Evolutionary conservation across 345 rosid species (phyloP), one percentile per base, ranked within the genome.

Genomic region (Syzygium aqueum): DNA sequence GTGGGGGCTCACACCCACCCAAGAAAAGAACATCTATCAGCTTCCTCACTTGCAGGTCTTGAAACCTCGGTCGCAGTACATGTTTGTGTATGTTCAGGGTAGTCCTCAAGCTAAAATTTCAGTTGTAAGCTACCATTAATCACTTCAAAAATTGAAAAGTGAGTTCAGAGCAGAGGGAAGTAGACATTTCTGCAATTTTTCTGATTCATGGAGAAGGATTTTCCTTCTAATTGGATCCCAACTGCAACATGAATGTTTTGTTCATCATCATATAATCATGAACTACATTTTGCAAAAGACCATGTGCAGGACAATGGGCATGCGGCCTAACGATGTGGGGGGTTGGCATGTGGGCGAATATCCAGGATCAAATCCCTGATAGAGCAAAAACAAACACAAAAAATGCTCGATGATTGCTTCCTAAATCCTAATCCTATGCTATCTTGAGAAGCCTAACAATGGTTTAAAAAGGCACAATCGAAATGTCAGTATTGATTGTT

Each of bases 101-200:
- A 96, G 98, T 11, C 98, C 99, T 10, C 98, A 95, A 84, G 98
- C 96, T 8, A 93, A 92, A 89, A 90, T 97, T 78, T 88, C 95
- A 8, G 89, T 96, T 28, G 86, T 88, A 22, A 91, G 96, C 91
- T 96, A 94, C 94, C 85, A 92, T n/a, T 95, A 88, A 91, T 11
- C 17, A n/a, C 37, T 61, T 53, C 4, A 84, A 63, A 85, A 19
- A 9, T 53, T 46, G 51, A 61, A 84, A 63, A n/a, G 46, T 65
- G 82, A 52, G 61, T 51, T 40, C 40, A 28, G 85, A 84, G 46
- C 40, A 53, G 63, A 53, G 63, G 11, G 14, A 84, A 22, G n/a
- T 30, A 23, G 85, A 28, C 27, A 46, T 9, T 22, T 51, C 59
- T 52, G 43, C 59, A 51, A 84, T 52, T 25, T 28, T 84, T 52